Conservation (phyloP, 1,284 basidiomycete species). For the Apiotrichum domesticum region DNA sequence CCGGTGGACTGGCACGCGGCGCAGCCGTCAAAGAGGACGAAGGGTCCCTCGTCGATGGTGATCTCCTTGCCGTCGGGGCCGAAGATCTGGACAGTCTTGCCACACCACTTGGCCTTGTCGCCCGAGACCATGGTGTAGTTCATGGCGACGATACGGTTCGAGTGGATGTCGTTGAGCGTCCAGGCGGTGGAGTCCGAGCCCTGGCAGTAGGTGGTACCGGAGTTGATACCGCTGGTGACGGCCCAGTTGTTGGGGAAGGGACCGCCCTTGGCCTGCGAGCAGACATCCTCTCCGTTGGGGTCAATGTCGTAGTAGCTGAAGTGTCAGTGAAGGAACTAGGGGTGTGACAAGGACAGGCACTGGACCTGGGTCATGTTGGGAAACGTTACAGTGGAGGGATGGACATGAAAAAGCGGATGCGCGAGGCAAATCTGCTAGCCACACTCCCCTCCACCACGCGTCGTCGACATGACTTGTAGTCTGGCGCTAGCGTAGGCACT, state of each 20-base stretch:
- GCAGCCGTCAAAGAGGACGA: constrained; percentile 34
- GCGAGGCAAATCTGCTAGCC: neutral
- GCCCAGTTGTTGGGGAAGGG: constrained; percentile 19
- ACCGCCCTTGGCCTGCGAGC: constrained; percentile 12
- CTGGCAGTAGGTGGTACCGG: constrained; percentile 14
- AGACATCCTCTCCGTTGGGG: constrained; percentile 9
- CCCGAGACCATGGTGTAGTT: constrained; percentile 15
- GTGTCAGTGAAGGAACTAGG: neutral
- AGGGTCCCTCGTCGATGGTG: constrained; percentile 29
- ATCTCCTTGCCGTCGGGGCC: constrained; percentile 19
- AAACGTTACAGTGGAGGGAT: too few relatives aligned
- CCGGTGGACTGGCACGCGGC: constrained; percentile 18
- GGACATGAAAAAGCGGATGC: too few relatives aligned
- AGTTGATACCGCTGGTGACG: constrained; percentile 12
- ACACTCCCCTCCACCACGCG: neutral
- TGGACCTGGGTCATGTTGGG: too few relatives aligned
- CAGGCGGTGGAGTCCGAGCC: constrained; percentile 2
- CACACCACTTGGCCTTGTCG: constrained; percentile 19
- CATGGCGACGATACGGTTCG: constrained; percentile 21
- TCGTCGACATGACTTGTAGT: neutral
- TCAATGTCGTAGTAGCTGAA: constrained; percentile 19
- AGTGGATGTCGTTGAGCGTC: constrained; percentile 7
- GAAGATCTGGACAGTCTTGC: constrained; percentile 25
- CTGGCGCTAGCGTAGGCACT: neutral
- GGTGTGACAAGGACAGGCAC: neutral